Percentiles rank a stretch among this genome's conserved stretches.
Evolutionary conservation across 805 yeast genomes (phyloP).

Genomic region (Candida patagonica): DNA sequence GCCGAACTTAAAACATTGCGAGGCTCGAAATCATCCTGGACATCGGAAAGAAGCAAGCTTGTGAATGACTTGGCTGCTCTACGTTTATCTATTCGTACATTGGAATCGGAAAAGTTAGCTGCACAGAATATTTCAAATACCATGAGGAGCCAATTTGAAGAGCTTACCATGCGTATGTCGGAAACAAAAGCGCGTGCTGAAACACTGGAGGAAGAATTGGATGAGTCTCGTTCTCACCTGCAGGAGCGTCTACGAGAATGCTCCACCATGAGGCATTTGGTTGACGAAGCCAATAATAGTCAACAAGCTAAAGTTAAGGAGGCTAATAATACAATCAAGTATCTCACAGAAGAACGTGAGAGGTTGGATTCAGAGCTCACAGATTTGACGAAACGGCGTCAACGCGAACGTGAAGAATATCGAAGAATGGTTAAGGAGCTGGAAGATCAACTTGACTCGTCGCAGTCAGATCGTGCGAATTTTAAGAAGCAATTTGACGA

Average conservation of each 20-base stretch:
- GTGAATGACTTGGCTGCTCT: constrained; percentile 7
- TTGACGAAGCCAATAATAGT: constrained; percentile 59
- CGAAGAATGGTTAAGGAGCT: constrained; percentile 36
- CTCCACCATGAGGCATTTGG: constrained; percentile 55
- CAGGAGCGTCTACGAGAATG: constrained; percentile 80
- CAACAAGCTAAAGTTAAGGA: constrained; percentile 46
- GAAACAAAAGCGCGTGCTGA: constrained; percentile 57
- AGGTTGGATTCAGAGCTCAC: constrained; percentile 47
- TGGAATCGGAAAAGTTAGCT: constrained; percentile 14
- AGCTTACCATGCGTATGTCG: constrained; percentile 43
- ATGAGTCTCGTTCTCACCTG: constrained; percentile 59
- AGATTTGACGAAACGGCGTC: constrained; percentile 41
- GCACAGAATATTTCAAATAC: constrained; percentile 13
- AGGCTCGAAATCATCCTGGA: neutral
- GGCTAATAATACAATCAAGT: constrained; percentile 41
- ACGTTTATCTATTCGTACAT: constrained; percentile 11
- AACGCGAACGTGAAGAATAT: constrained; percentile 58
- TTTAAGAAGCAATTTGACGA: constrained; percentile 16
- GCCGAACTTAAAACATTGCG: neutral
- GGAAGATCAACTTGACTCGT: constrained; percentile 26
- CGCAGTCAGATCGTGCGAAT: constrained; percentile 30
- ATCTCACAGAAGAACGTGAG: constrained; percentile 51
- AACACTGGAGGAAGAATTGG: constrained; percentile 71
- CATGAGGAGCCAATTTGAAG: constrained; percentile 25
- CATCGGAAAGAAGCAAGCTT: constrained; percentile 1